phyloP scores from a whole-genome alignment of 2,329 filamentous ascomycete genomes.

The Trichothecium sympodiale region DNA sequence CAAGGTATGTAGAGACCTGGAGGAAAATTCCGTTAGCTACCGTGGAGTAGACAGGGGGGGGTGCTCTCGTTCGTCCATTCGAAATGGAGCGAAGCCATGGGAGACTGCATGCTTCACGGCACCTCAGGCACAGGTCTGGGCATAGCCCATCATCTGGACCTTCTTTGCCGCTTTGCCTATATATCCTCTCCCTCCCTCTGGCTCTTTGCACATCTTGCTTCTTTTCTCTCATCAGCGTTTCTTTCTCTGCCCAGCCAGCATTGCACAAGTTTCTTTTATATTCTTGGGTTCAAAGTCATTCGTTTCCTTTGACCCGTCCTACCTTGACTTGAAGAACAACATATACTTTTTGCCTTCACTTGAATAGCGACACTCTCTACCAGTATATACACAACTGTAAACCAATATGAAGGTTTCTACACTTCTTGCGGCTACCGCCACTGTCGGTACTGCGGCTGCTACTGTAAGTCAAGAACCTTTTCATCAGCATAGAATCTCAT shows the following conservation, averaged over 20 bases:
- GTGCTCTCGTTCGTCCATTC: background rate
- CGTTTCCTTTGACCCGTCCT: conserved; percentile 36
- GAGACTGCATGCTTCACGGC: too few species aligned
- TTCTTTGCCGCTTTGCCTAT: conserved; percentile 2
- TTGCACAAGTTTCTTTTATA: conserved; percentile 10
- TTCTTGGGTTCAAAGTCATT: conserved; percentile 39
- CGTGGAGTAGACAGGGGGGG: too few species aligned
- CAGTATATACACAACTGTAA: conserved; percentile 4
- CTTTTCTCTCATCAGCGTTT: conserved; percentile 12
- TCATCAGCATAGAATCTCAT: conserved; percentile 4
- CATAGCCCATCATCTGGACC: background rate
- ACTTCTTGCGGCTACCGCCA: conserved; percentile 38
- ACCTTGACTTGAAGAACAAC: conserved; percentile 8
- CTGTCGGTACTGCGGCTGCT: conserved; percentile 21
- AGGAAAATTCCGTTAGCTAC: too few species aligned
- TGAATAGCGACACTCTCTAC: conserved; percentile 1
- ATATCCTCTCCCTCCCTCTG: conserved; percentile 2
- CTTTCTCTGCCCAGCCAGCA: conserved; percentile 13
- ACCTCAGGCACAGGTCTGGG: too few species aligned
- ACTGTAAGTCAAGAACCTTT: too few species aligned
- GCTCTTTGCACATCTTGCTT: conserved; percentile 7
- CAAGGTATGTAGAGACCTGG: too few species aligned
- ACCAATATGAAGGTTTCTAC: conserved; percentile 42
- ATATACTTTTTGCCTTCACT: conserved; percentile 8
- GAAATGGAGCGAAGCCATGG: too few species aligned